These are phyloP conservation scores for Hypoxylon sp. DNA, from an alignment of 2,329 filamentous ascomycete species.

Conservation along the genomic window DNA sequence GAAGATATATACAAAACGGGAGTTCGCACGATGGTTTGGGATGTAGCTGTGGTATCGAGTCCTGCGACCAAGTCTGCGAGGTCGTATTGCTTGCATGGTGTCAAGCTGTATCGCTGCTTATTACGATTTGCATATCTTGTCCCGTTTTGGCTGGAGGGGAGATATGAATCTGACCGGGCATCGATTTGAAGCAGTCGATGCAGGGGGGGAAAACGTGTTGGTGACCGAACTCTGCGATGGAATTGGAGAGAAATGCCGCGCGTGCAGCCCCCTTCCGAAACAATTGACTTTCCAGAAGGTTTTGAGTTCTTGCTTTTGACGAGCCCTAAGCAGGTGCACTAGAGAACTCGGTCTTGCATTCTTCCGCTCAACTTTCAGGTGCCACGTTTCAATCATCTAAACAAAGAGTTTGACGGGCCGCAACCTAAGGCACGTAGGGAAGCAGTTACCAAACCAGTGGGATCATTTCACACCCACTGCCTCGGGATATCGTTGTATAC, in stretches of 20 bases:
- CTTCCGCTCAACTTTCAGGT: slow-evolving; percentile 12
- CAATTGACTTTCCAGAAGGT: slow-evolving; percentile 34
- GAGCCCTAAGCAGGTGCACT: slow-evolving; percentile 16
- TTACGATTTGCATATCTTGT: slow-evolving; percentile 35
- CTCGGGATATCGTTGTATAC: too few species aligned
- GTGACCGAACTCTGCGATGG: slow-evolving; percentile 16
- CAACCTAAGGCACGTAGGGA: background rate
- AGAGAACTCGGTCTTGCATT: background rate
- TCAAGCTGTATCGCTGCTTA: slow-evolving; percentile 17
- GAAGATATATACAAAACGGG: background rate
- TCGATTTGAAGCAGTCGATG: slow-evolving; percentile 36
- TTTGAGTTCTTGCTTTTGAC: slow-evolving; percentile 11
- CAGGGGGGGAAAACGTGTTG: slow-evolving; percentile 32
- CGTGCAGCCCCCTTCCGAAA: slow-evolving; percentile 27
- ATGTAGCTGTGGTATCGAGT: slow-evolving; percentile 3
- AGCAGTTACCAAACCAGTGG: slow-evolving; percentile 13
- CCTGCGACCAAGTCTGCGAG: slow-evolving; percentile 13
- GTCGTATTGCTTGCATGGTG: slow-evolving; percentile 25
- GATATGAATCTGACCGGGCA: slow-evolving; percentile 31
- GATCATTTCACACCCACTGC: background rate
- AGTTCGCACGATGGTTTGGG: slow-evolving; percentile 4
- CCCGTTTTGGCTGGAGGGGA: slow-evolving; percentile 33
- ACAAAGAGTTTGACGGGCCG: slow-evolving; percentile 21
- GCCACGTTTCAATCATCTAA: slow-evolving; percentile 12
- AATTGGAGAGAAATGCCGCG: slow-evolving; percentile 26